These are phyloP conservation scores for Hericium alpestre DNA, from an alignment of 768 basidiomycete genomes.

Conservation along the genomic window DNA sequence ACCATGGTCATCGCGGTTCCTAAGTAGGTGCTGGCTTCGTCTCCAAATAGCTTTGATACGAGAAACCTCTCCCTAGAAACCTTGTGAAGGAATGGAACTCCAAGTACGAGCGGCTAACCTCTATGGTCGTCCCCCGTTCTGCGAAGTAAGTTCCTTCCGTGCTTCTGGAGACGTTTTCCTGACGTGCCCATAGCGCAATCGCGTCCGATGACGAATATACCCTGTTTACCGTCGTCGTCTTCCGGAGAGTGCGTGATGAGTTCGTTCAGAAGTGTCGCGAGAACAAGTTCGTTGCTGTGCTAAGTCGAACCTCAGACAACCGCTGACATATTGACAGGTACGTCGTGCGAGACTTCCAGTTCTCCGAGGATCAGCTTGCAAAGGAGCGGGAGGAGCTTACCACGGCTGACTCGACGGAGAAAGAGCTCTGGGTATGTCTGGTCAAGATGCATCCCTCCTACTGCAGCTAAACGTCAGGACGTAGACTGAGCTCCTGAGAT, in stretches of 20 bases:
- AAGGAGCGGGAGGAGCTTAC: constrained; percentile 78
- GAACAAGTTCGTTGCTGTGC: constrained; percentile 52
- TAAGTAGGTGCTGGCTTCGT: constrained; percentile 43
- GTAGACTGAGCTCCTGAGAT: constrained; percentile 81
- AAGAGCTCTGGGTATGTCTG: constrained; percentile 87
- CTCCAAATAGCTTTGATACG: background rate
- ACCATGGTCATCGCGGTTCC: constrained; percentile 90
- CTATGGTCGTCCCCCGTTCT: constrained; percentile 91
- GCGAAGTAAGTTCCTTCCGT: constrained; percentile 49
- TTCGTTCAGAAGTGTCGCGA: constrained; percentile 92
- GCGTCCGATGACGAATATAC: constrained; percentile 83
- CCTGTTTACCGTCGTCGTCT: constrained; percentile 78
- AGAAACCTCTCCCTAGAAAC: constrained; percentile 36
- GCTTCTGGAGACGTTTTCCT: constrained; percentile 1
- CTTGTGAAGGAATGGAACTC: constrained; percentile 78
- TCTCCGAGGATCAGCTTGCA: constrained; percentile 68
- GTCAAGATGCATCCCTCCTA: background rate
- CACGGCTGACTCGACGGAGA: constrained; percentile 76
- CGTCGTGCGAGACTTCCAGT: constrained; percentile 89
- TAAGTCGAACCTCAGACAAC: background rate
- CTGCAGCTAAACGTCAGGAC: constrained; percentile 1
- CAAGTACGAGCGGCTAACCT: constrained; percentile 78
- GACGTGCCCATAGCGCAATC: constrained; percentile 40
- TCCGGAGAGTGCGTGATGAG: constrained; percentile 84
- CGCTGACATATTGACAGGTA: constrained; percentile 42